phyloP scores from a whole-genome alignment of 768 basidiomycete species.

The Mycena vulgaris region DNA sequence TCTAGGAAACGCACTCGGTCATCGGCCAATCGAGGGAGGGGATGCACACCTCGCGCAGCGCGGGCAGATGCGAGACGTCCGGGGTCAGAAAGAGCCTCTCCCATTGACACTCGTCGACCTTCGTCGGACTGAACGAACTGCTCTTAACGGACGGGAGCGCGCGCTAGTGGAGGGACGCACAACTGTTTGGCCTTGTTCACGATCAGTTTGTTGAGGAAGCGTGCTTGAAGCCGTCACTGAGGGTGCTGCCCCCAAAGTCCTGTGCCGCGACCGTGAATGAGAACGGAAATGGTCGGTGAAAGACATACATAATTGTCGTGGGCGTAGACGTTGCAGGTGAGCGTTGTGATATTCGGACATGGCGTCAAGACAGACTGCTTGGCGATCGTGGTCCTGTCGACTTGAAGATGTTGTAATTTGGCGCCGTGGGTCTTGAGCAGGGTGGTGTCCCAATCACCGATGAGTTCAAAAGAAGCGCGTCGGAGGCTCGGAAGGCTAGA shows the following conservation, averaged over 20 bases:
- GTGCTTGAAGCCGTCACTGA: not conserved
- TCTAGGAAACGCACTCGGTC: not conserved
- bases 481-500: not conserved
- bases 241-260: not conserved
- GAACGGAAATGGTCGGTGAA: not conserved
- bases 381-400: not conserved
- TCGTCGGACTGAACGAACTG: not conserved
- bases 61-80: not conserved
- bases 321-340: not conserved
- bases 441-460: not conserved
- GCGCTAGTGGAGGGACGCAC: not conserved
- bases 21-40: not conserved
- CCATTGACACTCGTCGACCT: not conserved
- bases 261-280: not conserved
- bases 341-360: constrained; percentile 3
- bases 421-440: not conserved
- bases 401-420: not conserved
- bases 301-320: not conserved
- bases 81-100: not conserved
- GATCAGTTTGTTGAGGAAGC: not conserved
- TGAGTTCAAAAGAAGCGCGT: not conserved
- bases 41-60: not conserved
- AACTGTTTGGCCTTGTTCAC: not conserved
- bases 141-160: not conserved
- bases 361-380: not conserved